Evolutionary conservation across 768 basidiomycete species (phyloP), one percentile per base, ranked within the genome.

Genomic region (Suillus subaureus): DNA sequence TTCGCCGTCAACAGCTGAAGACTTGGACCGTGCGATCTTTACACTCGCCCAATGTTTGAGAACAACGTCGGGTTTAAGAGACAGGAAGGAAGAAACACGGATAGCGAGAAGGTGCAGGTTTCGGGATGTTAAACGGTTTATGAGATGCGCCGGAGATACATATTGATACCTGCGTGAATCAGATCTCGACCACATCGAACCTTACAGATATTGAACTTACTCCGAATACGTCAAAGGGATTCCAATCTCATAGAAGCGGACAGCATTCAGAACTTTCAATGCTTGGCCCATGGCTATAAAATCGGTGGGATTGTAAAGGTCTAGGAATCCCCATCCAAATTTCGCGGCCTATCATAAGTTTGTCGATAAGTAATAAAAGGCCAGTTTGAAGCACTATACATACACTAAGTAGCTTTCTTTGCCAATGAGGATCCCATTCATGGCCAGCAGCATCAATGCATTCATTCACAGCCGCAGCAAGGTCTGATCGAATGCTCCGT

Each of bases 1-100:
- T 26, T 86, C 89, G 23, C 79, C 79, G 15, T 88, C 79, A 15
- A 89, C 88, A 0, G 85, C 77, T 0, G 86, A 81, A 0, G 90
- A 81, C 67, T 87, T 87, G 13, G 93, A 89, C 18, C 85, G 87
- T 57, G 87, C 76, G 64, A 99, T 97, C 77, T 97, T 97, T 1
- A 94, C 91, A 66, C 89, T 89, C 1, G 97, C 97, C 97, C 97
- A 99, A 73, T 99, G 97, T 68, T 90, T 93, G 49, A 99, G 80
- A 1, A 99, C 95, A 0, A 87, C 85, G 68, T 96, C 92, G 1
- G 95, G 91, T 61, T 92, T 91, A 54, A 99, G 82, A 18, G 86
- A 85, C 37, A 99, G 84, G 78, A 89, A 95, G 1, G 87, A 83
- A 3, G 96, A 96, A 68, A 99, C 89, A 31, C 96, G 89, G 21